Conservation (phyloP, 1,139 yeast genomes). For the Kodamaea suecica region DNA sequence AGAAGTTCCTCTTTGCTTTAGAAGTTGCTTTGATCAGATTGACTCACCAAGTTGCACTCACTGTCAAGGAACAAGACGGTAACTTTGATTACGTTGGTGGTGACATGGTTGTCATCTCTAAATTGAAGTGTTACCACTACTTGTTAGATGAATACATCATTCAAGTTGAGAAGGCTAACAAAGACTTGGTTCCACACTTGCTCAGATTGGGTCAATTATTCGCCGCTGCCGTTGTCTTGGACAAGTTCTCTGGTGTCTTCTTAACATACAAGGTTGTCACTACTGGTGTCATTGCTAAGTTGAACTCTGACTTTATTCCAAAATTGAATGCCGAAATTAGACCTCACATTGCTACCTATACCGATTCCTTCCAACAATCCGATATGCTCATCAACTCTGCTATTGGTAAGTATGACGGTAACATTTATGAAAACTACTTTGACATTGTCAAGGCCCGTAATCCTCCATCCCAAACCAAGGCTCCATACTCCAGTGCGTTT, state of each 20-base stretch:
- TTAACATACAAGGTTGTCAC: conserved; percentile 60
- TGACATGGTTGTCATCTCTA: conserved; percentile 57
- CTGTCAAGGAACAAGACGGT: conserved; percentile 40
- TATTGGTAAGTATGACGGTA: conserved; percentile 81
- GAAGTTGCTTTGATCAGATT: conserved; percentile 46
- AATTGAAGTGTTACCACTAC: conserved; percentile 60
- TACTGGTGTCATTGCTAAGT: conserved; percentile 42
- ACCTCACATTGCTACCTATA: conserved; percentile 72
- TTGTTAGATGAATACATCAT: conserved; percentile 43
- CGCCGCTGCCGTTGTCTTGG: conserved; percentile 66
- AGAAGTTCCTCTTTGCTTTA: conserved; percentile 35
- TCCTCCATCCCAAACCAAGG: conserved; percentile 54
- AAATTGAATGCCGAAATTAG: conserved; percentile 51
- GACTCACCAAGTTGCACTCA: conserved; percentile 44
- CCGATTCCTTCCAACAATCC: conserved; percentile 86
- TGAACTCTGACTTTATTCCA: conserved; percentile 45
- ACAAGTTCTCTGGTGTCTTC: conserved; percentile 73
- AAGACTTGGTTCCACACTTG: conserved; percentile 29
- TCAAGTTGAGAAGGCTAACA: conserved; percentile 25
- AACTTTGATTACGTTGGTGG: conserved; percentile 60
- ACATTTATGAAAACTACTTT: conserved; percentile 79
- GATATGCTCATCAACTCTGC: conserved; percentile 86
- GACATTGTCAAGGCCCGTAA: conserved; percentile 47
- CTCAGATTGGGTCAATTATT: conserved; percentile 44
- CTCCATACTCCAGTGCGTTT: conserved; percentile 55